Percentiles rank a stretch among this genome's conserved stretches.
Evolutionary conservation across 148 eudicot species (phyloP).

Genomic region (Chenopodium quinoa): DNA sequence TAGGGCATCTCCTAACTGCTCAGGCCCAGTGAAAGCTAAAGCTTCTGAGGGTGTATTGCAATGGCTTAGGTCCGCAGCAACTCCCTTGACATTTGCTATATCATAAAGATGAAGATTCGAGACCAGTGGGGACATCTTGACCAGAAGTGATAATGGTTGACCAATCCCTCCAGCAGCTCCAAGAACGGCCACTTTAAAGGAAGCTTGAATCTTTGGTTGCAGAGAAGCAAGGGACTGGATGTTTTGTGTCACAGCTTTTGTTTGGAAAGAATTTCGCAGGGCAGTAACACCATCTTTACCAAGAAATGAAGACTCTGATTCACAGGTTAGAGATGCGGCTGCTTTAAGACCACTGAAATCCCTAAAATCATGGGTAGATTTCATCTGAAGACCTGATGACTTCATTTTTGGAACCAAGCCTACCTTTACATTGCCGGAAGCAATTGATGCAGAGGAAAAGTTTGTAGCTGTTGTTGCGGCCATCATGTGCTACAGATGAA

Average conservation of each 20-base stretch:
- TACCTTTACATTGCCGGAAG: conserved; percentile 26
- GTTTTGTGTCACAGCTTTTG: conserved; percentile 19
- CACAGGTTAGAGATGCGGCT: conserved; percentile 25
- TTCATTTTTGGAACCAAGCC: conserved; percentile 21
- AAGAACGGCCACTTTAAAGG: conserved; percentile 73
- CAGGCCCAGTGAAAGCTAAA: conserved; percentile 62
- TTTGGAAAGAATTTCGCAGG: conserved; percentile 28
- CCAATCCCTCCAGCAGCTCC: conserved; percentile 94
- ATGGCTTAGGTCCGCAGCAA: conserved; percentile 93
- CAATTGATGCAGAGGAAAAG: conserved; percentile 21
- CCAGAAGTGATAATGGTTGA: conserved; percentile 72
- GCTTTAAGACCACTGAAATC: conserved; percentile 35
- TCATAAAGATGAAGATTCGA: conserved; percentile 75
- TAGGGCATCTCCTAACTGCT: conserved; percentile 57
- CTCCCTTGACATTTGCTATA: conserved; percentile 90
- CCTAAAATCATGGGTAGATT: conserved; percentile 17
- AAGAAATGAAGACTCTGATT: conserved; percentile 27
- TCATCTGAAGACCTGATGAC: conserved; percentile 24
- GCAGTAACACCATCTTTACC: conserved; percentile 22
- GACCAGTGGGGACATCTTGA: conserved; percentile 88
- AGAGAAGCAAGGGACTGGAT: conserved; percentile 4
- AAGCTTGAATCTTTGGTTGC: conserved; percentile 31
- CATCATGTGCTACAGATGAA: conserved; percentile 16
- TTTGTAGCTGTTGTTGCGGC: conserved; percentile 30
- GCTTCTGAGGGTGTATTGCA: conserved; percentile 87